Evolutionary conservation across 2,329 filamentous ascomycete species (phyloP), one percentile per base, ranked within the genome.

Genomic region (Botrytis tulipae): DNA sequence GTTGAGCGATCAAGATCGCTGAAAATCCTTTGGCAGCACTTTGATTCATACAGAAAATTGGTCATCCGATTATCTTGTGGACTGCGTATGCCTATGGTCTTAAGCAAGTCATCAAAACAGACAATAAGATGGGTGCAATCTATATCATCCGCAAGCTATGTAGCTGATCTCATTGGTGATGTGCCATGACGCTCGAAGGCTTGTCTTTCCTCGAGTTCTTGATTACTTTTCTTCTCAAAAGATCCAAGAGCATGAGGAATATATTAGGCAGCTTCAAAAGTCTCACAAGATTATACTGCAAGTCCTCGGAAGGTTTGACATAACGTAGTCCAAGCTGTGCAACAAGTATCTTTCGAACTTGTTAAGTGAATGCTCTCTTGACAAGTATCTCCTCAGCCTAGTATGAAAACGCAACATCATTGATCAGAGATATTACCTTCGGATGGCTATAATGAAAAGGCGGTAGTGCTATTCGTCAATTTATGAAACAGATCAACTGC

Each of bases 281-380:
- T 87, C 75, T 83, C 63, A 81, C 74, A 0, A 87, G 81, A 16
- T 86, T 85, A 76, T 87, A 87, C 0, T 80, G 73, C 2, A 85
- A 87, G 25, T 84, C 75, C 0, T 71, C 74, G 37, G 82, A 79
- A 0, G 82, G 77, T 74, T 87, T 86, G 6, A 86, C 76, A 76
- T 85, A 87, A 8, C 82, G 81, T 1, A 87, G 82, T 75, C 87
- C 86, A 1, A 84, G 80, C 79, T 68, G 73, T 1, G 63, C 32
- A 44, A 86, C 83, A 22, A 87, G 82, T 78, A 87, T 84, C 85
- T 84, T 87, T 18, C 86, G 84, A 1, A 87, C 85, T 71, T 87
- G 87, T 48, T 85, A 82, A 9, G 84, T 84, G 67, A 87, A 84
- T 1, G 85, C 82, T 79, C 87, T 86, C 18, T 81, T 83, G 75